These are phyloP conservation scores for Aspergillus hancockii DNA, from an alignment of 495 filamentous ascomycete species.

Conservation along the genomic window DNA sequence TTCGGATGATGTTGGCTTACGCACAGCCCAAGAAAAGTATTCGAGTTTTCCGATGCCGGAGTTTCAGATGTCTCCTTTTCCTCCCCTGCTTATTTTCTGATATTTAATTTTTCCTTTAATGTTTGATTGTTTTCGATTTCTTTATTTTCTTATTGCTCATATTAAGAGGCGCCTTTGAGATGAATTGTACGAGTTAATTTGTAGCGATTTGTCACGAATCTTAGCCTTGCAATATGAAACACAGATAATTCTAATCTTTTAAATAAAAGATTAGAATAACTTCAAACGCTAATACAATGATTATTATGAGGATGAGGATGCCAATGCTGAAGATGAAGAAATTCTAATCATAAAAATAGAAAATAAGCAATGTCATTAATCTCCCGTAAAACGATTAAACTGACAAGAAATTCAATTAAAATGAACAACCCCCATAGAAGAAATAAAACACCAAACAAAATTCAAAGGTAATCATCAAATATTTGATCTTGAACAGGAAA, in stretches of 20 bases:
- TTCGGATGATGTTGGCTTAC: constrained; percentile 13
- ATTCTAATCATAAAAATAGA: constrained; percentile 16
- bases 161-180: neutral
- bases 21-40: constrained; percentile 10
- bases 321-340: constrained; percentile 8
- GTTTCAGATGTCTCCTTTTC: constrained; percentile 20
- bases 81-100: constrained; percentile 17
- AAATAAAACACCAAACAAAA: constrained; percentile 15
- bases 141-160: constrained; percentile 16
- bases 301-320: neutral
- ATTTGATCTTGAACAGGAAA: constrained; percentile 9
- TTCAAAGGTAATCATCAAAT: constrained; percentile 5
- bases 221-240: neutral
- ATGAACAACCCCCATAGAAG: constrained; percentile 9
- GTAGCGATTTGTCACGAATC: neutral
- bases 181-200: neutral
- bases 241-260: neutral
- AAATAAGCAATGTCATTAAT: constrained; percentile 20
- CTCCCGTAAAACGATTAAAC: constrained; percentile 10
- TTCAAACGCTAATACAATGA: constrained; percentile 1
- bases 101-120: constrained; percentile 23
- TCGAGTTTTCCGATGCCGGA: constrained; percentile 34
- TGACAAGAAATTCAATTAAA: constrained; percentile 11
- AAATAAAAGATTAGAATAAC: neutral
- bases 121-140: too few species aligned